Evolutionary conservation across 75 land plant species (phyloP).

Genomic region (Selaginella moellendorffii): DNA sequence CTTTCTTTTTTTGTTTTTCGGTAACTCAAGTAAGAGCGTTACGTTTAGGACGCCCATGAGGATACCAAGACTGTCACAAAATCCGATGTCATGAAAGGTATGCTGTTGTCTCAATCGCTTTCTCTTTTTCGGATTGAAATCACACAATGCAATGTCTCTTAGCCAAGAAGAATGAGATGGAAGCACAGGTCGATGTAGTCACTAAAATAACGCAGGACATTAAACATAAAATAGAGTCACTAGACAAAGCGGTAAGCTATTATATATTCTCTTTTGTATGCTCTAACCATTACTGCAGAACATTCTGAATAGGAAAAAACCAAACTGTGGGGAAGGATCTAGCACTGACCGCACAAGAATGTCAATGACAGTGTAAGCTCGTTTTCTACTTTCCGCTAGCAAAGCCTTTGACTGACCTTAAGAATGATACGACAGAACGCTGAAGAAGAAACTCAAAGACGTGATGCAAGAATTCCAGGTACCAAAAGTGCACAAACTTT

Average conservation of each 20-base stretch:
- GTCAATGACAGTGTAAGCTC: slow-evolving; percentile 60
- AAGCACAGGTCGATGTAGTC: background rate
- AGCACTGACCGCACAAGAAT: slow-evolving; percentile 77
- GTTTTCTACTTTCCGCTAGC: background rate
- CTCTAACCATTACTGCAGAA: slow-evolving; percentile 35
- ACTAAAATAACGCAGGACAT: background rate
- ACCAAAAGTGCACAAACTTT: slow-evolving; percentile 2
- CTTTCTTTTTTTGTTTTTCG: background rate
- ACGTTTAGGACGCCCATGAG: slow-evolving; percentile 66
- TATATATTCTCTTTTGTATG: background rate
- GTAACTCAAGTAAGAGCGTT: too few species aligned
- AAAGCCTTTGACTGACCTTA: too few species aligned
- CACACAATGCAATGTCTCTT: background rate
- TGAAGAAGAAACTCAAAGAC: slow-evolving; percentile 86
- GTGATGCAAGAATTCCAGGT: slow-evolving; percentile 93
- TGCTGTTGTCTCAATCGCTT: background rate
- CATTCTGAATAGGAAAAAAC: slow-evolving; percentile 61
- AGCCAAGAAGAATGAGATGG: background rate
- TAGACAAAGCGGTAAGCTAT: slow-evolving; percentile 3
- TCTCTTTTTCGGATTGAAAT: too few species aligned
- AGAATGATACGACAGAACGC: too few species aligned
- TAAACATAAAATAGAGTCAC: background rate
- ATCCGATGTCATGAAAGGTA: slow-evolving; percentile 86
- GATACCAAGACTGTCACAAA: slow-evolving; percentile 79
- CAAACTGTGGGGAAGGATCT: slow-evolving; percentile 84